Conservation (phyloP, 148 eudicot species). For the Pharnaceum exiguum region DNA sequence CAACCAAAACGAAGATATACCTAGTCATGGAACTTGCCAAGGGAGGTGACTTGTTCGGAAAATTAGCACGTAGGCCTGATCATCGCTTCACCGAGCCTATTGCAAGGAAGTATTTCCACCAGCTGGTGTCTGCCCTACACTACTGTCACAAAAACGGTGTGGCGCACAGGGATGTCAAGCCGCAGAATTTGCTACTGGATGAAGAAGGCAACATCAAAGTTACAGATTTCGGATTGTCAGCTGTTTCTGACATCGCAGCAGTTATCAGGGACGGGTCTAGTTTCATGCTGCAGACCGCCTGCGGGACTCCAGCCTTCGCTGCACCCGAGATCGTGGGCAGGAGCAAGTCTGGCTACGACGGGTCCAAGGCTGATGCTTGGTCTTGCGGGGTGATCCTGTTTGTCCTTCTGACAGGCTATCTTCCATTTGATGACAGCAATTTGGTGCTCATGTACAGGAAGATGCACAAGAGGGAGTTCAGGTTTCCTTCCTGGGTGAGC, state of each 20-base stretch:
- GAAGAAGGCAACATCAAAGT: slow-evolving; percentile 41
- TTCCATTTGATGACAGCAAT: slow-evolving; percentile 71
- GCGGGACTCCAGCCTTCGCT: slow-evolving; percentile 63
- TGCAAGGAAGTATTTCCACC: slow-evolving; percentile 52
- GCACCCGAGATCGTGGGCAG: slow-evolving; percentile 60
- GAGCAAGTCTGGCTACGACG: slow-evolving; percentile 48
- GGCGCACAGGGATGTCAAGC: slow-evolving; percentile 72
- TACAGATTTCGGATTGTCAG: slow-evolving; percentile 75
- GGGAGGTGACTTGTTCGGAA: slow-evolving; percentile 62
- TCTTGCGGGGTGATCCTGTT: slow-evolving; percentile 77
- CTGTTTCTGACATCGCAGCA: slow-evolving; percentile 24
- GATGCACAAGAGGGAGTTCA: slow-evolving; percentile 41
- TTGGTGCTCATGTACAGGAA: slow-evolving; percentile 57
- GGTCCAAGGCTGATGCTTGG: slow-evolving; percentile 78
- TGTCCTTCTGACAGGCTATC: slow-evolving; percentile 44
- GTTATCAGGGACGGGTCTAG: not conserved
- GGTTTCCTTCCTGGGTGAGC: slow-evolving; percentile 46
- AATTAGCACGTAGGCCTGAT: slow-evolving; percentile 34
- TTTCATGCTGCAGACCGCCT: slow-evolving; percentile 51
- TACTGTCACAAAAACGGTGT: slow-evolving; percentile 74
- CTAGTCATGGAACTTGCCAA: slow-evolving; percentile 75
- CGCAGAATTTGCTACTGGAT: slow-evolving; percentile 66
- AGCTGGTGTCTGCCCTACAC: slow-evolving; percentile 54
- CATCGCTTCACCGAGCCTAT: slow-evolving; percentile 50
- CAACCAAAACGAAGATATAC: slow-evolving; percentile 59